phyloP scores from a whole-genome alignment of 306 rosid species.

The Lagenaria siceraria region DNA sequence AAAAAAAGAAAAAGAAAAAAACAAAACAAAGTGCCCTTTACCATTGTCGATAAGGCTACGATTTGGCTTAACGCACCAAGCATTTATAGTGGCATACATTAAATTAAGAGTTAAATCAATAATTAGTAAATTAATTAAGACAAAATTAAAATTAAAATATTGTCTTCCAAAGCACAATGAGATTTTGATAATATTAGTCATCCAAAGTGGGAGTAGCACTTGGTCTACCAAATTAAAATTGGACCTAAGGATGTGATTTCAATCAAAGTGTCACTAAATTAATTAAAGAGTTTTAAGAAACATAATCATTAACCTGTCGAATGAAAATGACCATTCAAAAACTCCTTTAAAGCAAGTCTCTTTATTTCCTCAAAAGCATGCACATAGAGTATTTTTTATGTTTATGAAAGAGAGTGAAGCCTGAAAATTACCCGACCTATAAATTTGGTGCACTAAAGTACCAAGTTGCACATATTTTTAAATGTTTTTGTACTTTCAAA shows the following conservation, averaged over 20 bases:
- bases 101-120: background rate
- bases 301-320: background rate
- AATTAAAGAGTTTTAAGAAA: background rate
- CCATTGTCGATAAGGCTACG: background rate
- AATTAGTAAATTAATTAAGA: background rate
- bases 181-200: background rate
- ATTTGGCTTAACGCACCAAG: background rate
- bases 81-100: background rate
- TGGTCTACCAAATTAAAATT: background rate
- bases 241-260: background rate
- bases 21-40: background rate
- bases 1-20: background rate
- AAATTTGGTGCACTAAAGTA: background rate
- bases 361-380: background rate
- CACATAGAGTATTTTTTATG: background rate
- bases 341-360: background rate
- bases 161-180: background rate
- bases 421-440: background rate
- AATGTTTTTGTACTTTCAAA: background rate
- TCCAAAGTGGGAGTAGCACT: conserved; percentile 3
- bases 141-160: background rate
- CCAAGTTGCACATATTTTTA: background rate
- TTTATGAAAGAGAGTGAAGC: background rate
- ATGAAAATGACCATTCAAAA: background rate
- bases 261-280: background rate